Conservation (phyloP, 2,329 filamentous ascomycete species). For the Calonectria hawksworthii region DNA sequence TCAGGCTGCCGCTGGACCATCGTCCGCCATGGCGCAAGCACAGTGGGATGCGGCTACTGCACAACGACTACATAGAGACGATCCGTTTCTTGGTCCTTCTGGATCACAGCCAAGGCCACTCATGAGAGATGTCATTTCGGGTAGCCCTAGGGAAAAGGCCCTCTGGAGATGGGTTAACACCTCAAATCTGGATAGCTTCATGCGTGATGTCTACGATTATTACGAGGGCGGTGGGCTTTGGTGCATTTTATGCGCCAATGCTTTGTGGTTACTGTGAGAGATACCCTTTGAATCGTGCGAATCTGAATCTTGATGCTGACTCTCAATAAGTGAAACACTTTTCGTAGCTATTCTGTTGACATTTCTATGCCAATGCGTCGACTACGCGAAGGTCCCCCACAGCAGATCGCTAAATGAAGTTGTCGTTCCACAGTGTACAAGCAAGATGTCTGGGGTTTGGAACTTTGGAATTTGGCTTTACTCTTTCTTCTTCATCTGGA, state of each 20-base stretch:
- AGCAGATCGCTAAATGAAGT: conserved; percentile 69
- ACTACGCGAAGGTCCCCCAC: conserved; percentile 81
- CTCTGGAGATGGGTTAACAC: conserved; percentile 96
- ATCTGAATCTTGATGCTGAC: background rate
- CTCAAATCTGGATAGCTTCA: conserved; percentile 88
- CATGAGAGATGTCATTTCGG: conserved; percentile 46
- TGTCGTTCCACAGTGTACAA: conserved; percentile 80
- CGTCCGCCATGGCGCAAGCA: conserved; percentile 59
- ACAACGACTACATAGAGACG: conserved; percentile 63
- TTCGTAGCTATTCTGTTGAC: conserved; percentile 88
- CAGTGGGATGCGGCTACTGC: conserved; percentile 69
- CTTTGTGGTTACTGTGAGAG: conserved; percentile 79
- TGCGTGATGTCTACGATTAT: conserved; percentile 88
- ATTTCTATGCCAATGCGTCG: conserved; percentile 87
- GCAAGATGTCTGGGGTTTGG: conserved; percentile 80
- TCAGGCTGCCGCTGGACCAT: conserved; percentile 52
- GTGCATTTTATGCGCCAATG: conserved; percentile 82
- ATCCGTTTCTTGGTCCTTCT: conserved; percentile 36
- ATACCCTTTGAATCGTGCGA: no score
- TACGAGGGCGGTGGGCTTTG: conserved; percentile 86
- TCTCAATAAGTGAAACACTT: conserved; percentile 73
- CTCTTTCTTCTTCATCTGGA: conserved; percentile 87
- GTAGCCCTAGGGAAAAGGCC: conserved; percentile 75
- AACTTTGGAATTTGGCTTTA: conserved; percentile 88
- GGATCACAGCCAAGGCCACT: conserved; percentile 47